Evolutionary conservation across 176 grass and related monocot genomes (phyloP).

Genomic region (Eragrostis curvula): DNA sequence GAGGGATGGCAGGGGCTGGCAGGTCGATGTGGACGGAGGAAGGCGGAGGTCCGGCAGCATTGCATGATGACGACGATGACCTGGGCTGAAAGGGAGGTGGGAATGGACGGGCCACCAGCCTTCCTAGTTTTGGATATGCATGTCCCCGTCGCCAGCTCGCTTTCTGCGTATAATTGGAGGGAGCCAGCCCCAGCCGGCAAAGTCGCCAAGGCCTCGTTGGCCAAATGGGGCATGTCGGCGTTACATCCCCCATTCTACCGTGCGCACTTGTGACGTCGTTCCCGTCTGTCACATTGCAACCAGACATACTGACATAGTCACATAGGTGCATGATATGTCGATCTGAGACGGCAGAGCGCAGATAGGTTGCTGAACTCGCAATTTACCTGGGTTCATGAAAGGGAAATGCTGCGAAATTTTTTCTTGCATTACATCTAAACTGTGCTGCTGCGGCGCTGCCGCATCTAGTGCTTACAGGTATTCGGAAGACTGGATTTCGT

Average conservation of each 20-base stretch:
- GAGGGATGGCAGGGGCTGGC: neutral
- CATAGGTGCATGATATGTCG: neutral
- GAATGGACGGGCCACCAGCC: constrained; percentile 46
- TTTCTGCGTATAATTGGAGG: constrained; percentile 37
- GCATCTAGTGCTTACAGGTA: no score
- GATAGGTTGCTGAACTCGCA: no score
- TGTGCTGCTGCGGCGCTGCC: no score
- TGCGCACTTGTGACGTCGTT: neutral
- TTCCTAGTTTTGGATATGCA: constrained; percentile 49
- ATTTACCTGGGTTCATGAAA: no score
- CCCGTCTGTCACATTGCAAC: neutral
- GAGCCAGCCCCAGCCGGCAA: constrained; percentile 29
- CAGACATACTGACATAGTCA: no score
- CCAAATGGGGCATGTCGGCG: constrained; percentile 34
- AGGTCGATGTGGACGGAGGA: neutral
- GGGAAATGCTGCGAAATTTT: no score
- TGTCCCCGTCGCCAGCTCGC: neutral
- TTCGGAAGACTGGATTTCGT: neutral
- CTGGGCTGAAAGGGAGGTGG: constrained; percentile 43
- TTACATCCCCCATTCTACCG: neutral
- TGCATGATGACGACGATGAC: constrained; percentile 21
- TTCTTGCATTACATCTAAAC: no score
- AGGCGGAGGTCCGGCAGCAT: neutral
- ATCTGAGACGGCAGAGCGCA: neutral
- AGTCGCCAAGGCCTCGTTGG: constrained; percentile 47